Base-by-base conservation (phyloP, 768 basidiomycete species). In the Paxillus involutus region DNA sequence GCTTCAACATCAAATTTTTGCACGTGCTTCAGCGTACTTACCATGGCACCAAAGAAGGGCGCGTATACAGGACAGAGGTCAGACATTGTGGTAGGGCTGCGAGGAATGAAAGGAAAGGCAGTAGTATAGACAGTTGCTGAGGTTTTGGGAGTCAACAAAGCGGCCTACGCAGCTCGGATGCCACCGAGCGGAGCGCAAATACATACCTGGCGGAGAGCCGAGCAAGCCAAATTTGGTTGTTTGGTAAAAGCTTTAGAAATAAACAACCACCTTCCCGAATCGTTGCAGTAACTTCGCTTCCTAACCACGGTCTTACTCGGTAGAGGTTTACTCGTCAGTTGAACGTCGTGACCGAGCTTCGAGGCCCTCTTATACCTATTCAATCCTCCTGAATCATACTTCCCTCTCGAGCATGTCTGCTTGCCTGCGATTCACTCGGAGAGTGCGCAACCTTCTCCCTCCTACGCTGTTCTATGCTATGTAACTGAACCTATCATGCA, bases 41-140 rank as follows among this genome's bases (percentile, higher is more conserved):
- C 94, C 91, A 97, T 94, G 53, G 90, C 92, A 65, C 93, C 93
- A 66, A 99, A 99, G 80, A 98, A 98, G 62, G 96, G 96, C 53
- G 96, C 91, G 75, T 98, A 98, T 49, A 96, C 94, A 17, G 91
- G 91, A 73, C 91, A 94, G 58, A 89, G 77, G 64, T 93, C 91
- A 67, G 88, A 84, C 85, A 88, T 88, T 55, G 52, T 44, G 44
- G 51, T 56, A 37, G 44, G 29, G 30, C 9, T 55, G 54, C 32
- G 32, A 17, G 42, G 46, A 52, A 50, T 35, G 44, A 53, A 52
- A n/a, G 39, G 40, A 6, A 24, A 47, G 41, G 32, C 6, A 21
- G 21, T 40, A 21, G 21, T 40, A 8, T 24, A 37, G 33, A 17
- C 13, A 33, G 41, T 21, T 12, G 41, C 30, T 43, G 41, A 33